Base-by-base conservation (phyloP, 805 yeast species). In the Cephaloascus fragrans region DNA sequence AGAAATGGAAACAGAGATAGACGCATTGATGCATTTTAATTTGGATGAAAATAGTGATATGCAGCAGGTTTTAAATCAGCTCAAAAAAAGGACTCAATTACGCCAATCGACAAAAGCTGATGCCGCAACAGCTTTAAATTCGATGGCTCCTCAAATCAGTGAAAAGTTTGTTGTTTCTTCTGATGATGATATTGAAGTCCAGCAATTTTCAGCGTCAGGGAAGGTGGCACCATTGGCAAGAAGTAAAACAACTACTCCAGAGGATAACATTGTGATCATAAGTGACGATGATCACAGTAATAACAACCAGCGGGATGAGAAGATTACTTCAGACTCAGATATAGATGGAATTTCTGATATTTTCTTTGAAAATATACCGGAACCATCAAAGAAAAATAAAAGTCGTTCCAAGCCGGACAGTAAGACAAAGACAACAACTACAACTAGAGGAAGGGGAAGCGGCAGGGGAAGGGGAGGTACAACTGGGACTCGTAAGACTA, bases 1-100 rank as follows among this genome's bases (percentile, higher is more conserved):
- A 19, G 86, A 82, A 47, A 60, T 80, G 35, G 61, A 58, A 8
- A 68, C 64, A 26, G 83, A 78, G 46, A 64, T 77, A 15, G 62
- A 69, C 14, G 51, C 75, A 43, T 53, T 82, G 33, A 52, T 68
- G 37, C 52, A 67, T 3, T 57, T 64, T 57, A 61, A 73, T 47
- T 61, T 57, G 15, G 63, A 69, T 37, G 60, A 64, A 3, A 70
- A 66, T 44, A 52, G 55, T 35, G 70, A 64, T n/a, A 65, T 74
- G 45, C 68, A 67, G 43, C 50, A 55, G 16, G 54, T 73, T n/a
- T 52, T 74, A 38, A 59, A 60, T 33, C 62, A 65, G 43, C 62
- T 72, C 3, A 67, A 67, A 35, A 51, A 50, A 40, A 63, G 8
- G 8, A 9, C 33, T 6, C 15, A 26, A 20, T 9, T 29, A 26